Conservation (phyloP, 495 filamentous ascomycete genomes). For the Echria macrotheca region DNA sequence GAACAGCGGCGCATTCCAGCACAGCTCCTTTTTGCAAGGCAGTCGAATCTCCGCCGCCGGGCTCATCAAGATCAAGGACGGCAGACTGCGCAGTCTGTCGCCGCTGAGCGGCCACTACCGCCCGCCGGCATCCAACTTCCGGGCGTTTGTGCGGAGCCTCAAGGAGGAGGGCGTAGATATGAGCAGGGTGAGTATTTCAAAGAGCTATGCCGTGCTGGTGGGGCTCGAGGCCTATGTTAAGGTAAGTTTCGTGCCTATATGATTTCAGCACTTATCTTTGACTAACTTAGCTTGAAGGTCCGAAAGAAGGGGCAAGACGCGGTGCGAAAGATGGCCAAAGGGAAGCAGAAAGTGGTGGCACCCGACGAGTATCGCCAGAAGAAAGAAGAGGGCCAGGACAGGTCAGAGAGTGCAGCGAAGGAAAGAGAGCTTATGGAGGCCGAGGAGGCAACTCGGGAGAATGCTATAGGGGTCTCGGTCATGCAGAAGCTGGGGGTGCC, state of each 20-base stretch:
- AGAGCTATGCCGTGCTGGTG: conserved; percentile 73
- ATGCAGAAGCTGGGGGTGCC: conserved; percentile 30
- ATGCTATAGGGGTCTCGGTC: conserved; percentile 25
- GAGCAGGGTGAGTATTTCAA: conserved; percentile 67
- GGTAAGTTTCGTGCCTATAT: too few species aligned
- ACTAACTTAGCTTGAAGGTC: too few species aligned
- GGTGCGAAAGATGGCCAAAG: conserved; percentile 28
- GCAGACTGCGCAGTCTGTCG: conserved; percentile 54
- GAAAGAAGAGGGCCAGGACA: conserved; percentile 41
- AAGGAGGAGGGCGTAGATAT: conserved; percentile 74
- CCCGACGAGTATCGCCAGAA: conserved; percentile 37
- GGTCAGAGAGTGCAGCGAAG: conserved; percentile 45
- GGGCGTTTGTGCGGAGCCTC: conserved; percentile 68
- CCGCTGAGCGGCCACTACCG: conserved; percentile 79
- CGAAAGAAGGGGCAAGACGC: conserved; percentile 53
- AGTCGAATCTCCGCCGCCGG: conserved; percentile 76
- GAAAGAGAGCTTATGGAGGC: conserved; percentile 39
- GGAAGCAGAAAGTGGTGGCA: conserved; percentile 34
- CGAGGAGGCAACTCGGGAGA: conserved; percentile 30
- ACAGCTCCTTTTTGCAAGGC: conserved; percentile 82
- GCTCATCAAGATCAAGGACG: conserved; percentile 76
- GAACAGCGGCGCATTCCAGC: conserved; percentile 80
- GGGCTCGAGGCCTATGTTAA: conserved; percentile 76
- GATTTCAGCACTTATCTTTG: too few species aligned
- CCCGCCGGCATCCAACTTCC: conserved; percentile 73